Base-by-base conservation (phyloP, 768 basidiomycete genomes). In the Hortiboletus flavorubellus region DNA sequence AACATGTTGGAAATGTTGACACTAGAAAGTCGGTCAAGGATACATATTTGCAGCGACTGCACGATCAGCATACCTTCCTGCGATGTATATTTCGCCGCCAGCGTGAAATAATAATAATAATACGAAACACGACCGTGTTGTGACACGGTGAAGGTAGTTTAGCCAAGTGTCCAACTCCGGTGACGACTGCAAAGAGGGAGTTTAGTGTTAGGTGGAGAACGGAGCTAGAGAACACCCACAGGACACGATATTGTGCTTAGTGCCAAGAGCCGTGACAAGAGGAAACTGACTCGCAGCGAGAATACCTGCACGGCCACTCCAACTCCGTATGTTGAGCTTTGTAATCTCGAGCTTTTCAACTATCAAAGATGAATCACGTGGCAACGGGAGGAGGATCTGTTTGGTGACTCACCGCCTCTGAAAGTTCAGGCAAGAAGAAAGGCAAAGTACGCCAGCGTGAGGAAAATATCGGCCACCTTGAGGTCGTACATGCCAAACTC, bases 221-320 rank as follows among this genome's bases (percentile, higher is more conserved):
- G 1, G 7, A 23, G 7, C 10, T 2, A 23, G 31, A n/a, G 12
- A 5, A 12, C 6, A 56, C 73, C 8, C 43, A 75, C 76, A 39
- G 8, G 76, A 72, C 23, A 81, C 69, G 31, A 76, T 9, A 43
- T 81, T 81, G 63, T 81, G 78, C 68, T 81, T 81, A 16, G 75
- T 77, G 0, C 77, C 78, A 4, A 81, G 71, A 5, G 70, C 77
- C 0, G 78, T 71, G 52, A 80, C 72, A 4, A 81, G 61, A 3
- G 77, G 74, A 5, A 76, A 59, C 59, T 81, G 77, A 21, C 63
- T 67, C 3, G 68, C 65, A 1, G 74, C 74, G 21, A 76, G 48
- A 2, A 62, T 23, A 1, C 61, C 72, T 5, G 69, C 68, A 18
- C 72, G 70, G 34, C 63, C 61, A 9, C 62, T 59, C 68, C 71